Base-by-base conservation (phyloP, 2,329 filamentous ascomycete genomes). In the Phyllosticta capitalensis region DNA sequence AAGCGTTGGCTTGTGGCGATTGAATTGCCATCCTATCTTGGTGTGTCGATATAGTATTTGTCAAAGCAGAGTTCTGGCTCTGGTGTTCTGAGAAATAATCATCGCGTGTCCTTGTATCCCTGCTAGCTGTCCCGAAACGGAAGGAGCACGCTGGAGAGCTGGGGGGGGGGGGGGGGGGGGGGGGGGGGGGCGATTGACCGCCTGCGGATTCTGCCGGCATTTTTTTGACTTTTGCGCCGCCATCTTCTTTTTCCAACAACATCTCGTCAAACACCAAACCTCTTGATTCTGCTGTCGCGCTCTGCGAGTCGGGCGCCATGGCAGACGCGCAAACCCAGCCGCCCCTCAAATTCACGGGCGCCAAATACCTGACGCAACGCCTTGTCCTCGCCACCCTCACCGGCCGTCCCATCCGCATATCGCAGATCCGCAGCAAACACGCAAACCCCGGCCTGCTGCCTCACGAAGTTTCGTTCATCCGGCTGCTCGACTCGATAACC, bases 401-500 rank as follows among this genome's bases (percentile, higher is more conserved):
- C 63, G 94, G 94, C 66, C 85, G 88, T 45, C 86, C 94, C 2
- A 78, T 97, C 59, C 91, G 92, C 75, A 92, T 99, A 71, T 94
- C 92, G 57, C 88, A 94, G 74, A 97, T 99, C 76, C 90, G 94
- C 68, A 85, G 89, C 64, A 84, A 87, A 17, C 86, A 88, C 53
- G 92, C 90, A 49, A 86, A 88, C 67, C 92, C 94, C 1, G 94
- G 94, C 68, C 88, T 99, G 58, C 87, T 90, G 58, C 87, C 90
- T 54, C 88, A 96, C 77, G 94, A 99, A 76, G 86, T 97, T 68
- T 97, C 94, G 53, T 92, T 99, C 74, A 83, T 99, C 30, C 92
- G 94, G 60, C 88, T 99, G 19, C 86, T 99, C 69, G 94, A 97
- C 74, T 83, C 90, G 65, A 82, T 99, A 67, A 99, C 94, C 69